These are phyloP conservation scores for Mucor lusitanicus DNA, from an alignment of 371 early-diverging fungal genomes.

Conservation along the genomic window DNA sequence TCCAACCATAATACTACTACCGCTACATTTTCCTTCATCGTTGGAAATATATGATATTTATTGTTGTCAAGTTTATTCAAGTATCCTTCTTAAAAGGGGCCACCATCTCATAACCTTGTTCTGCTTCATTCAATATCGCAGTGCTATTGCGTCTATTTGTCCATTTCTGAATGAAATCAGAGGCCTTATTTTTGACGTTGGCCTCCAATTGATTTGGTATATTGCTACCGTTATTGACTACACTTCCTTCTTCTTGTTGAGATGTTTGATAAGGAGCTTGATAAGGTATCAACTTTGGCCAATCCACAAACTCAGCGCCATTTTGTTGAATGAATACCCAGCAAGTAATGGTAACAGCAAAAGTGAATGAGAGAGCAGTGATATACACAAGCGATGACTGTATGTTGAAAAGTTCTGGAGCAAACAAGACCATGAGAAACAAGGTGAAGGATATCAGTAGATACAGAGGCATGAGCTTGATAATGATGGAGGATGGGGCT, in stretches of 20 bases:
- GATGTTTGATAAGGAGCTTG: background rate
- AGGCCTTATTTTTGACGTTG: slow-evolving; percentile 11
- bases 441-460: slow-evolving; percentile 21
- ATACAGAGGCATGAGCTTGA: slow-evolving; percentile 25
- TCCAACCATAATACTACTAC: too few relatives aligned
- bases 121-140: slow-evolving; percentile 33
- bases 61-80: background rate
- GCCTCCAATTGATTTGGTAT: slow-evolving; percentile 3
- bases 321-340: slow-evolving; percentile 43
- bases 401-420: slow-evolving; percentile 22
- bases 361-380: slow-evolving; percentile 31
- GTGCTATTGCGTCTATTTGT: slow-evolving; percentile 29
- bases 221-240: background rate
- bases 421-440: slow-evolving; percentile 29
- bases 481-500: slow-evolving; percentile 6
- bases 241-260: background rate
- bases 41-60: too few relatives aligned
- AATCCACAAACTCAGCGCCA: slow-evolving; percentile 43
- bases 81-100: slow-evolving; percentile 41
- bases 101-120: slow-evolving; percentile 43
- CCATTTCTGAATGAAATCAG: slow-evolving; percentile 13
- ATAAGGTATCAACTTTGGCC: slow-evolving; percentile 38
- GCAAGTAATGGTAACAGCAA: slow-evolving; percentile 30
- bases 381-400: slow-evolving; percentile 30
- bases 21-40: too few relatives aligned